Evolutionary conservation across 2,329 filamentous ascomycete genomes (phyloP).

Genomic region (Pseudogymnoascus destructans): DNA sequence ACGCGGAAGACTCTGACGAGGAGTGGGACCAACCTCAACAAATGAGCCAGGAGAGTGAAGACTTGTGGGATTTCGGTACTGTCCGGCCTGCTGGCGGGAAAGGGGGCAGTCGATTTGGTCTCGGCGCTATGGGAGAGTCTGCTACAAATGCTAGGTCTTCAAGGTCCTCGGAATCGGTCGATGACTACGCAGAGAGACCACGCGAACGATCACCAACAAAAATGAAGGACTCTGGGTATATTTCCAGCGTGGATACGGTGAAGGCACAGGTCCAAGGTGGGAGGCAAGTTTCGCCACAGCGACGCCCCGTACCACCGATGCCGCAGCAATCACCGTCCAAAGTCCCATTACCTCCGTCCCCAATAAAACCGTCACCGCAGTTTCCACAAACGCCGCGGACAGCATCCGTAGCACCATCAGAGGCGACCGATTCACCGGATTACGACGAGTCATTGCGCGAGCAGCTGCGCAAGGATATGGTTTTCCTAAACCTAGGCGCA

Average conservation of each 20-base stretch:
- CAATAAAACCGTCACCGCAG: slow-evolving; percentile 33
- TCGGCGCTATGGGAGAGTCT: slow-evolving; percentile 66
- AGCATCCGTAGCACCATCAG: slow-evolving; percentile 33
- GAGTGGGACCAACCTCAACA: slow-evolving; percentile 33
- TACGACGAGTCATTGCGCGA: slow-evolving; percentile 48
- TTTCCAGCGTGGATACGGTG: slow-evolving; percentile 36
- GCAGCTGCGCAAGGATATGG: slow-evolving; percentile 51
- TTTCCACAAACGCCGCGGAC: slow-evolving; percentile 34
- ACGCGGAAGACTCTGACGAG: slow-evolving; percentile 51
- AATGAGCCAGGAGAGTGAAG: slow-evolving; percentile 51
- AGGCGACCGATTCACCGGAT: slow-evolving; percentile 40
- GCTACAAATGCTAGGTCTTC: slow-evolving; percentile 62
- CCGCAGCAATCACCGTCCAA: slow-evolving; percentile 39
- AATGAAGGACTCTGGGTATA: slow-evolving; percentile 28
- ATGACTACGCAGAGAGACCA: slow-evolving; percentile 39
- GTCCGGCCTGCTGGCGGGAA: slow-evolving; percentile 66
- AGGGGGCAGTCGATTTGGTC: slow-evolving; percentile 45
- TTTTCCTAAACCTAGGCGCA: slow-evolving; percentile 37
- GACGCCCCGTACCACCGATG: slow-evolving; percentile 35
- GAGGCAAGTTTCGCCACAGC: slow-evolving; percentile 47
- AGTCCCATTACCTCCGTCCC: slow-evolving; percentile 46
- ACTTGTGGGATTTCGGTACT: slow-evolving; percentile 98
- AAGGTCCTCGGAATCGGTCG: slow-evolving; percentile 35
- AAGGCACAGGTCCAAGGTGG: slow-evolving; percentile 34
- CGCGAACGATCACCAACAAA: slow-evolving; percentile 41